Percentiles rank a stretch among this genome's conserved stretches.
phyloP scores from a whole-genome alignment of 108 stramenopile genomes.

The Cyclotella cryptica region DNA sequence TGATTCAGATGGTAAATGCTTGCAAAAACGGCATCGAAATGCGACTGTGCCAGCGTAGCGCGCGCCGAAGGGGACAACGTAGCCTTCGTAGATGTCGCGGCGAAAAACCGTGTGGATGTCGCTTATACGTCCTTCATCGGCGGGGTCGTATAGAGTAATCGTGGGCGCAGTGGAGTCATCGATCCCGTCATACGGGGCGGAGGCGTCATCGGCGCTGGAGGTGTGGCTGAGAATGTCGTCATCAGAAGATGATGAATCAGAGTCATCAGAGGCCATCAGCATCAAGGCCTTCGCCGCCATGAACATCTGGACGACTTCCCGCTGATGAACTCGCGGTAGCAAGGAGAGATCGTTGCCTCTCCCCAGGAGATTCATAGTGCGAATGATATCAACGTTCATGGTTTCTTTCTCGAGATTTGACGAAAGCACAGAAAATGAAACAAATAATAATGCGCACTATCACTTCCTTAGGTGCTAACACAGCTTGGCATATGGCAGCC shows the following conservation, averaged over 20 bases:
- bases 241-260: background rate
- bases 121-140: conserved; percentile 14
- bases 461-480: no score
- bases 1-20: conserved; percentile 9
- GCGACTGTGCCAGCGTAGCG: conserved; percentile 36
- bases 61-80: conserved; percentile 4
- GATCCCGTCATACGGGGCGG: background rate
- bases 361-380: conserved; percentile 15
- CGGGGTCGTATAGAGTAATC: conserved; percentile 9
- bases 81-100: conserved; percentile 19
- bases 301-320: conserved; percentile 4
- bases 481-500: no score
- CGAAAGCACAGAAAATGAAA: no score
- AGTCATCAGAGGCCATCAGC: background rate
- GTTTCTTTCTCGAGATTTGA: no score
- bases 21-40: conserved; percentile 42
- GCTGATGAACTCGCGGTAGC: conserved; percentile 9
- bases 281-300: conserved; percentile 8
- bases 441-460: no score
- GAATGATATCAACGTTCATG: background rate
- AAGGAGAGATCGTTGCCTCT: conserved; percentile 4
- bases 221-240: background rate
- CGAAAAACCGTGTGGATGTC: conserved; percentile 13
- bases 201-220: background rate
- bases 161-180: background rate